Conservation (phyloP, 768 basidiomycete species). For the Imleria badia region DNA sequence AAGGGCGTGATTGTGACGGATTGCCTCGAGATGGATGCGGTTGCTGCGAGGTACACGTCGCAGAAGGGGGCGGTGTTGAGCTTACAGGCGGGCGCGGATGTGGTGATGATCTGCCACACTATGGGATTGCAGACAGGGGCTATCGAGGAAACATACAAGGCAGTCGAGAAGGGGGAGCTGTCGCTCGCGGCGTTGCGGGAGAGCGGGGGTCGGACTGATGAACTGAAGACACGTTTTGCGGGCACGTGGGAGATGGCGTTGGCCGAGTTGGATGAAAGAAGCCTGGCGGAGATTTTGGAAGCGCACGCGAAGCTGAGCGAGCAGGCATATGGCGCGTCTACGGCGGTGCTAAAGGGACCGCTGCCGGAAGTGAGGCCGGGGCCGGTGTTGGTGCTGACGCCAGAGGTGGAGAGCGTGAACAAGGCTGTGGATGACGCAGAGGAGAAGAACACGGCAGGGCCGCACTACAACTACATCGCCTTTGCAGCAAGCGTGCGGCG, state of each 20-base stretch:
- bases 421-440: conserved; percentile 60
- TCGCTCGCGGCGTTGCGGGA: conserved; percentile 35
- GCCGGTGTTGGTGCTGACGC: conserved; percentile 52
- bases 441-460: conserved; percentile 56
- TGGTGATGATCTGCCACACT: conserved; percentile 76
- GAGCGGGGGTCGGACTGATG: conserved; percentile 47
- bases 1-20: conserved; percentile 67
- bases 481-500: conserved; percentile 42
- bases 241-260: conserved; percentile 46
- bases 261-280: conserved; percentile 26
- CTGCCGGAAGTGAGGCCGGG: conserved; percentile 31
- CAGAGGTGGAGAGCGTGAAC: conserved; percentile 56
- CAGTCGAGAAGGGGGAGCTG: conserved; percentile 46
- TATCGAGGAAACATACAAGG: conserved; percentile 49
- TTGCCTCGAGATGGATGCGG: conserved; percentile 76
- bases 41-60: conserved; percentile 42
- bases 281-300: conserved; percentile 31
- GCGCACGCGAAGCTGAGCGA: conserved; percentile 43
- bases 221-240: conserved; percentile 52
- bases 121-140: conserved; percentile 53
- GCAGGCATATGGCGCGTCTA: conserved; percentile 47
- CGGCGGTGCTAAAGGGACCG: conserved; percentile 46
- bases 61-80: conserved; percentile 51
- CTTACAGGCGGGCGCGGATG: conserved; percentile 62
- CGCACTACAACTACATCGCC: conserved; percentile 54